Evolutionary conservation across 495 filamentous ascomycete species (phyloP).

Genomic region (Daldinia decipiens): DNA sequence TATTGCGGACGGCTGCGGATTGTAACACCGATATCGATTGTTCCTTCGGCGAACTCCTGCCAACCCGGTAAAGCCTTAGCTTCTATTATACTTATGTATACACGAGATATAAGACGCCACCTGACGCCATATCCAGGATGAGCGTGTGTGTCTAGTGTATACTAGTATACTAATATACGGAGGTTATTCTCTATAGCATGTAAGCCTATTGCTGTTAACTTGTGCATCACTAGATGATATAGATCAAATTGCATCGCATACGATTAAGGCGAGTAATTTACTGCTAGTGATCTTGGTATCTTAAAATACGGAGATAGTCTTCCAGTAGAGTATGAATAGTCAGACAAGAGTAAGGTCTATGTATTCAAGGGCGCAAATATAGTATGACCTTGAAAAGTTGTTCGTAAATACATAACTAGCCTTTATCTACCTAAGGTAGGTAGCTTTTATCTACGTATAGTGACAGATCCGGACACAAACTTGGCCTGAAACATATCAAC

Average conservation of each 20-base stretch:
- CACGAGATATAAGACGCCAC: not conserved
- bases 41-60: not conserved
- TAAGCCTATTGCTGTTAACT: not conserved
- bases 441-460: not conserved
- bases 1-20: not conserved
- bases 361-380: not conserved
- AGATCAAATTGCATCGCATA: not conserved
- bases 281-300: not conserved
- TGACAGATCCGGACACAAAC: not conserved
- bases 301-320: not conserved
- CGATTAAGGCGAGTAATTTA: not conserved
- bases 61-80: not conserved
- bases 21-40: not conserved
- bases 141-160: not conserved
- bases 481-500: not conserved
- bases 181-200: not conserved
- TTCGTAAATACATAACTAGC: not conserved
- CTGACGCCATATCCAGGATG: not conserved
- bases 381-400: not conserved
- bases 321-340: not conserved
- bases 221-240: not conserved
- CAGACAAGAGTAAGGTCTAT: not conserved
- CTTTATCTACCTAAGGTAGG: not conserved
- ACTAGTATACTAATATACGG: not conserved
- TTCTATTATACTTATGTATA: not conserved